Conservation (phyloP, 78 protist species). For the Dictyostelium capitatum region DNA sequence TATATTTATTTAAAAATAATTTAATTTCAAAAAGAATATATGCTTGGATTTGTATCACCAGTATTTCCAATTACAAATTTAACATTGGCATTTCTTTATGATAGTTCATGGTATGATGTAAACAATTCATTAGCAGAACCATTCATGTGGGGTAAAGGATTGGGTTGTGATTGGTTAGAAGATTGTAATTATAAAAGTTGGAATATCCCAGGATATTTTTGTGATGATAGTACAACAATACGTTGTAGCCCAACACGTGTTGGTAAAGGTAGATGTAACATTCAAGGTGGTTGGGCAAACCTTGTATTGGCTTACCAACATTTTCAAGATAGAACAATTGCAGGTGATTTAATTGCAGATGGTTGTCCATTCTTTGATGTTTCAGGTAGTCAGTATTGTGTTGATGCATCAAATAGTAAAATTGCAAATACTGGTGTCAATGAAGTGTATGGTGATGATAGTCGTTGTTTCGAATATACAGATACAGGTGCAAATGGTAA, state of each 20-base stretch:
- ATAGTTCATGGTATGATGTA: conserved; percentile 46
- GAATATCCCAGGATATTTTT: conserved; percentile 37
- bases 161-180: conserved; percentile 20
- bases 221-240: not conserved
- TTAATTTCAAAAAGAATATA: too few species aligned
- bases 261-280: conserved; percentile 24
- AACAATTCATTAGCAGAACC: conserved; percentile 18
- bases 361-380: conserved; percentile 41
- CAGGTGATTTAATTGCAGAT: conserved; percentile 40
- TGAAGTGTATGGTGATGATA: conserved; percentile 24
- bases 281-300: not conserved
- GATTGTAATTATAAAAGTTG: not conserved
- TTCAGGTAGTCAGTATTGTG: not conserved
- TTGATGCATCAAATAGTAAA: not conserved
- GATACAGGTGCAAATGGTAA: not conserved
- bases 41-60: conserved; percentile 49
- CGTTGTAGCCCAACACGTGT: conserved; percentile 17
- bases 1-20: too few species aligned
- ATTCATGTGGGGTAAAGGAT: conserved; percentile 29
- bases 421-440: not conserved
- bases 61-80: conserved; percentile 35
- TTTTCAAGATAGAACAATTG: not conserved
- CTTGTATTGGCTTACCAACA: not conserved
- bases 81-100: conserved; percentile 40
- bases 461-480: conserved; percentile 66